Percentiles rank a stretch among this genome's conserved stretches.
phyloP scores from a whole-genome alignment of 345 rosid genomes.

The Eutrema japonicum region DNA sequence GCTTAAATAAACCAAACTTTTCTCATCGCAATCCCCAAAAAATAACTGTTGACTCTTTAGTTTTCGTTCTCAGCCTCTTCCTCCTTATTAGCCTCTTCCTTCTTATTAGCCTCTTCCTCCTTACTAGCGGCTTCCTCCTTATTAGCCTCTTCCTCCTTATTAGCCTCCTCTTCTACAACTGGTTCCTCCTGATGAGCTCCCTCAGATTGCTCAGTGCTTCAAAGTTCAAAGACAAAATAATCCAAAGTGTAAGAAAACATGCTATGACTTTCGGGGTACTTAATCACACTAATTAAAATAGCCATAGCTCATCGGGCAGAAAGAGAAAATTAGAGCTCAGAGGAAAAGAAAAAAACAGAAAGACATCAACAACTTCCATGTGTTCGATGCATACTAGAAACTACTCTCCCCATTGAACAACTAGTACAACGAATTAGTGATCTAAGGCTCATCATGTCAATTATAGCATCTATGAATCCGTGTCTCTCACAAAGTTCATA shows the following conservation, averaged over 20 bases:
- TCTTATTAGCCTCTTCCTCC: slow-evolving; percentile 8
- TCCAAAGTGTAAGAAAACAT: slow-evolving; percentile 5
- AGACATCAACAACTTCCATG: not conserved
- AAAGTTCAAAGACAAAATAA: slow-evolving; percentile 22
- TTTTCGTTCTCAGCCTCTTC: slow-evolving; percentile 21
- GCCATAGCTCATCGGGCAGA: not conserved
- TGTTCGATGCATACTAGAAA: not conserved
- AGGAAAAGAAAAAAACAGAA: not conserved
- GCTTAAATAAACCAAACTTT: slow-evolving; percentile 24
- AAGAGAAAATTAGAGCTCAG: not conserved
- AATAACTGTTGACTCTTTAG: slow-evolving; percentile 14
- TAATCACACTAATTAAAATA: slow-evolving; percentile 1
- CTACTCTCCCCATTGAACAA: not conserved
- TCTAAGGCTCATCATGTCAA: not conserved
- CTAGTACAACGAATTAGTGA: slow-evolving; percentile 9
- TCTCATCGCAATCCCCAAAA: slow-evolving; percentile 18
- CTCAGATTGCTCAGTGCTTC: slow-evolving; percentile 36
- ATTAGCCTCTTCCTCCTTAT: slow-evolving; percentile 17
- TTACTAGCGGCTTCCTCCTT: slow-evolving; percentile 28
- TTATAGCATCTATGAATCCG: not conserved
- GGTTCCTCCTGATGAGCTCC: slow-evolving; percentile 28
- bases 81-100: slow-evolving; percentile 24
- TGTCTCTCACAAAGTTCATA: not conserved
- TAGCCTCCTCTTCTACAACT: slow-evolving; percentile 26
- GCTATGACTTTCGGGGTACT: not conserved